phyloP scores from a whole-genome alignment of 305 asterid species.

The Fraxinus velutina region DNA sequence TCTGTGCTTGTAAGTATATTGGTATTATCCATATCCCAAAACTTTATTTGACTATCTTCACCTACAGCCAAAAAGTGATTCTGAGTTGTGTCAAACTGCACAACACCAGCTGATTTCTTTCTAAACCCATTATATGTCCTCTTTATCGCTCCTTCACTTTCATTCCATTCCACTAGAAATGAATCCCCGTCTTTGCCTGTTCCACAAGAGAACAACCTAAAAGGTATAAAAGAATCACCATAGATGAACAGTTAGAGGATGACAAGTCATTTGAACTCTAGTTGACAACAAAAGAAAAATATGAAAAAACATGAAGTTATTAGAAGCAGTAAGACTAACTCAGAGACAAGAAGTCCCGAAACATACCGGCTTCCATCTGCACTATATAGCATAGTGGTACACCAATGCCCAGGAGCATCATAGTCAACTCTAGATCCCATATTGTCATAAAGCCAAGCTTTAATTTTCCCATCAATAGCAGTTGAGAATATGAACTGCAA shows the following conservation, averaged over 20 bases:
- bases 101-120: conserved; percentile 61
- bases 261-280: conserved; percentile 1
- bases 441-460: conserved; percentile 84
- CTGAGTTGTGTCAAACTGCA: conserved; percentile 78
- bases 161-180: conserved; percentile 80
- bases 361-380: conserved; percentile 77
- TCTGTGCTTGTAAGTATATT: conserved; percentile 48
- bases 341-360: conserved; percentile 10
- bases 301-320: not conserved
- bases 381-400: conserved; percentile 77
- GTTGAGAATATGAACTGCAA: conserved; percentile 81
- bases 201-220: conserved; percentile 82
- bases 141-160: conserved; percentile 83
- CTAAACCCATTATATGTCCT: conserved; percentile 64
- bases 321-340: not conserved
- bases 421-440: conserved; percentile 85
- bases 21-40: conserved; percentile 82
- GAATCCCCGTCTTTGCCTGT: conserved; percentile 85
- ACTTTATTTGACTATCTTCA: conserved; percentile 71
- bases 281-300: not conserved
- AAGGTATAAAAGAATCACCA: conserved; percentile 23
- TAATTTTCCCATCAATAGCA: conserved; percentile 77
- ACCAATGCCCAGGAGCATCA: conserved; percentile 86
- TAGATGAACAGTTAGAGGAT: conserved; percentile 12
- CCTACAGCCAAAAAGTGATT: conserved; percentile 82